Conservation (phyloP, 805 yeast genomes). For the Spathaspora girioi region DNA sequence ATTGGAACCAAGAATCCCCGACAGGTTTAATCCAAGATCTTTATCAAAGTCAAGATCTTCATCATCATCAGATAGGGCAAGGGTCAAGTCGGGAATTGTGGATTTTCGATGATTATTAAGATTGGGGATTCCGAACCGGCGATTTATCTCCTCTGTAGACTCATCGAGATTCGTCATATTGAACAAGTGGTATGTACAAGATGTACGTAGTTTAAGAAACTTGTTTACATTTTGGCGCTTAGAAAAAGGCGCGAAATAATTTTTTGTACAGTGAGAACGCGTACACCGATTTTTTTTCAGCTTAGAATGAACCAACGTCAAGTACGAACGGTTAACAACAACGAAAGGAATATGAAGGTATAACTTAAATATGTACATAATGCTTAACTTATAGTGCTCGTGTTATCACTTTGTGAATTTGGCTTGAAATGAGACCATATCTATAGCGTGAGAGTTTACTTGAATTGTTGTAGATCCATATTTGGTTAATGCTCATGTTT, state of each 20-base stretch:
- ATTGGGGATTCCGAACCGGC: not conserved
- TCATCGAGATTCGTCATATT: not conserved
- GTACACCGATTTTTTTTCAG: not conserved
- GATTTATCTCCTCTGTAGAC: conserved; percentile 2
- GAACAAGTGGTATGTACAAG: not conserved
- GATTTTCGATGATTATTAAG: not conserved
- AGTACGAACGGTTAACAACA: no score
- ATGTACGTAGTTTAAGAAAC: not conserved
- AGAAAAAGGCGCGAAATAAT: not conserved
- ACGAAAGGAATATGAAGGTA: no score
- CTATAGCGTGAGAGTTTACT: no score
- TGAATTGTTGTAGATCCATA: no score
- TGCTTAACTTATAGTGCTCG: no score
- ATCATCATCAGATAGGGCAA: not conserved
- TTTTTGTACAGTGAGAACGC: not conserved
- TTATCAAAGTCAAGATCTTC: not conserved
- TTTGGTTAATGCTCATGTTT: no score
- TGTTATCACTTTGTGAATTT: no score
- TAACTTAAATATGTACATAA: no score
- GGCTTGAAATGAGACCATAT: no score
- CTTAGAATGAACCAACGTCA: no score
- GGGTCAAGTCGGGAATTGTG: not conserved
- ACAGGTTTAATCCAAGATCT: not conserved
- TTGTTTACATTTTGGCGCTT: not conserved
- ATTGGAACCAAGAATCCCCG: not conserved